Evolutionary conservation across 2,329 filamentous ascomycete species (phyloP).

Genomic region (Didymella segeticola): DNA sequence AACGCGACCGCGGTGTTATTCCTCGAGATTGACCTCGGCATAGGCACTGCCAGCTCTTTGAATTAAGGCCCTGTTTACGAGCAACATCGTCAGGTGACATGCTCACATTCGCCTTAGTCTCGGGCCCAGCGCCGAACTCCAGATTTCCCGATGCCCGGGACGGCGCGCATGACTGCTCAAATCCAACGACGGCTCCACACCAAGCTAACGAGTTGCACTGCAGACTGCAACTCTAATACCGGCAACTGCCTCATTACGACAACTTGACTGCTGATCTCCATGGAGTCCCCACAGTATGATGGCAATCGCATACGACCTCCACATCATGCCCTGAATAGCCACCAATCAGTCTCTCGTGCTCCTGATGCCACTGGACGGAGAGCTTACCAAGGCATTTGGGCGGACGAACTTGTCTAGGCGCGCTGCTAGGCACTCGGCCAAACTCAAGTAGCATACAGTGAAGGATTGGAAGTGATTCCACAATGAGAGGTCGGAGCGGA

Average conservation of each 20-base stretch:
- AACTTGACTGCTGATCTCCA: background rate
- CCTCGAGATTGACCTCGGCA: background rate
- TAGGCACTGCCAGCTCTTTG: background rate
- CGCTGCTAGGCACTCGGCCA: background rate
- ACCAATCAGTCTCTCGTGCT: background rate
- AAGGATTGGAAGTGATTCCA: constrained; percentile 4
- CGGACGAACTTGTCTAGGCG: background rate
- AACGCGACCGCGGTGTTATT: background rate
- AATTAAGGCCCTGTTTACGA: background rate
- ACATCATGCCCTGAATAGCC: background rate
- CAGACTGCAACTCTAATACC: background rate
- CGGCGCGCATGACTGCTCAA: constrained; percentile 10
- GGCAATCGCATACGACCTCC: background rate
- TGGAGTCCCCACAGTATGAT: constrained; percentile 2
- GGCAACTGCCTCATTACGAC: constrained; percentile 10
- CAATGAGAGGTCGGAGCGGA: constrained; percentile 7
- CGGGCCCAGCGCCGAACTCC: constrained; percentile 14
- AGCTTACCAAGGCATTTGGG: background rate
- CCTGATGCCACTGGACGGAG: background rate
- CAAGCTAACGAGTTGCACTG: background rate
- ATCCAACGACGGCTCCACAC: constrained; percentile 4
- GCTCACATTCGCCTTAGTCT: constrained; percentile 3
- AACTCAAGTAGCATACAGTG: background rate
- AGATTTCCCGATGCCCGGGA: constrained; percentile 18
- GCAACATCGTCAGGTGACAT: background rate